Percentiles rank a stretch among this genome's conserved stretches.
Evolutionary conservation across 1,284 basidiomycete species (phyloP).

Genomic region (Hemileia vastatrix): DNA sequence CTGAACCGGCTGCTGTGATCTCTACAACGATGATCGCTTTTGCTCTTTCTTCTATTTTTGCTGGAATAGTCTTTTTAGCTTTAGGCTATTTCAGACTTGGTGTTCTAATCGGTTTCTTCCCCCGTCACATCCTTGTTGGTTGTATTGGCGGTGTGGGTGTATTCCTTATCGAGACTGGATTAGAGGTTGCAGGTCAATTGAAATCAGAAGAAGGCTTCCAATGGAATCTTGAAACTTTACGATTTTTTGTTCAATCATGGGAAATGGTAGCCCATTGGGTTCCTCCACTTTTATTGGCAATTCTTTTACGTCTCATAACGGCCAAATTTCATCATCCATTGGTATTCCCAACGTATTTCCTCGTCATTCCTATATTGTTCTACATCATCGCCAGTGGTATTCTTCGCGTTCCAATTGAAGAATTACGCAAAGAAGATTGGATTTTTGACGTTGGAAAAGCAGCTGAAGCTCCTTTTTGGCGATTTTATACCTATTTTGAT

Average conservation of each 20-base stretch:
- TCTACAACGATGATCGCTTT: constrained; percentile 86
- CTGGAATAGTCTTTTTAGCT: constrained; percentile 67
- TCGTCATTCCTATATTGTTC: constrained; percentile 71
- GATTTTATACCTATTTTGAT: constrained; percentile 44
- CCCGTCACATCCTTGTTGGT: constrained; percentile 85
- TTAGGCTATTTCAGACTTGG: constrained; percentile 75
- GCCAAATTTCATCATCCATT: constrained; percentile 73
- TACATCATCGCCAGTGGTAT: constrained; percentile 62
- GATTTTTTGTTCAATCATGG: constrained; percentile 43
- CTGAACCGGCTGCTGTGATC: constrained; percentile 60
- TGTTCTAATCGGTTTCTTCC: constrained; percentile 85
- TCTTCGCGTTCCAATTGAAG: constrained; percentile 55
- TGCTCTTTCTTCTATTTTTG: constrained; percentile 75
- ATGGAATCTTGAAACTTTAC: constrained; percentile 57
- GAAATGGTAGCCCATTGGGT: constrained; percentile 61
- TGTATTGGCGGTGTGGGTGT: constrained; percentile 94
- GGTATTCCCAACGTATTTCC: constrained; percentile 79
- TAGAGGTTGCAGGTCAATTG: constrained; percentile 73
- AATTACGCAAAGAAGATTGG: constrained; percentile 64
- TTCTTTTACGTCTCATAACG: constrained; percentile 70
- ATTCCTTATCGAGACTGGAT: constrained; percentile 82
- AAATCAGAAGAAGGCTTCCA: constrained; percentile 70
- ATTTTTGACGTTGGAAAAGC: constrained; percentile 67
- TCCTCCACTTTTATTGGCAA: constrained; percentile 64
- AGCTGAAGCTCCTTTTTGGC: no score